Evolutionary conservation across 768 basidiomycete genomes (phyloP).

Genomic region (Boletus speciosus): DNA sequence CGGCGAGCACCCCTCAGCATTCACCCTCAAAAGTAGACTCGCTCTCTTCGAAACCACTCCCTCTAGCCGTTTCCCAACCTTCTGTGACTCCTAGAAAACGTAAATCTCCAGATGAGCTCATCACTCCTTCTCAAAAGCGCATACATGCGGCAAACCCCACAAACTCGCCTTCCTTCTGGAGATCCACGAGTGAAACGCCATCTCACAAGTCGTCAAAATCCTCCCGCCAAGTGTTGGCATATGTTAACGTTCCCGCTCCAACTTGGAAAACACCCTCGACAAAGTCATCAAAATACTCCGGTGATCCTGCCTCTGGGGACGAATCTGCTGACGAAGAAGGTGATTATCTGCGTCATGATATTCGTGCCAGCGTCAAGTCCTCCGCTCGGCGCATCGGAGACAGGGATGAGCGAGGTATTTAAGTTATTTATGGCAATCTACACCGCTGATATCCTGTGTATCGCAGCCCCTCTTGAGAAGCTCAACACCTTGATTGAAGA

Average conservation of each 20-base stretch:
- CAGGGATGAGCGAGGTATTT: conserved; percentile 68
- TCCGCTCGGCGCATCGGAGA: conserved; percentile 65
- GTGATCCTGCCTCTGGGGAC: conserved; percentile 48
- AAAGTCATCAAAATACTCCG: conserved; percentile 28
- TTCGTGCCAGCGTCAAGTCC: conserved; percentile 39
- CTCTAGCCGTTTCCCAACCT: conserved; percentile 9
- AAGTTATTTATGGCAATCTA: background rate
- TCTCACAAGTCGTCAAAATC: conserved; percentile 30
- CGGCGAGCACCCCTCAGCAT: conserved; percentile 13
- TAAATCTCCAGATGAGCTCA: conserved; percentile 55
- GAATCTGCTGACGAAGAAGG: conserved; percentile 49
- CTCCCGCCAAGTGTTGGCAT: conserved; percentile 32
- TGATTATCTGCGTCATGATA: conserved; percentile 21
- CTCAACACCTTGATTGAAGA: conserved; percentile 76
- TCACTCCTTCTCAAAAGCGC: conserved; percentile 66
- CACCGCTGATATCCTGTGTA: background rate
- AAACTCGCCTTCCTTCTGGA: conserved; percentile 9
- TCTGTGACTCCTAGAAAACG: conserved; percentile 65
- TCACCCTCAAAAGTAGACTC: conserved; percentile 16
- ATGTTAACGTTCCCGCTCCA: conserved; percentile 32
- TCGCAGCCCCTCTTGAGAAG: conserved; percentile 67
- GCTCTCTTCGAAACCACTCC: conserved; percentile 12
- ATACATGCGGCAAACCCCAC: conserved; percentile 26
- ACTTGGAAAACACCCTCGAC: conserved; percentile 27
- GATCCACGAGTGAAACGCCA: conserved; percentile 19